Base-by-base conservation (phyloP, 176 grass and related monocot genomes). In the Carex myosuroides region DNA sequence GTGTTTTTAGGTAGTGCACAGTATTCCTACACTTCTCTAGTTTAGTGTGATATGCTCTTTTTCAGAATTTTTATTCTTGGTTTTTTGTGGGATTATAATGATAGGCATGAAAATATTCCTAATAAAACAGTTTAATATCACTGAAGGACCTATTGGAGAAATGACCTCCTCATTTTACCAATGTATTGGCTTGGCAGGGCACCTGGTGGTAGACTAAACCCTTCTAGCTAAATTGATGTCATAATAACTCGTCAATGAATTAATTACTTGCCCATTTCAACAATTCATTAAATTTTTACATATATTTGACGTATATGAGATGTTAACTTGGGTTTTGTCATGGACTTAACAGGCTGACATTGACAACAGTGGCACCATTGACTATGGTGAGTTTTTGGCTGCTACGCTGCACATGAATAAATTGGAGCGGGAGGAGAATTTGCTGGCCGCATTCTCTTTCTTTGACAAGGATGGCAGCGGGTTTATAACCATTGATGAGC, bases 331-430 rank as follows among this genome's bases (percentile, higher is more conserved):
- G 26, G 33, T 79, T 80, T 67, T 80, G 20, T 59, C 41, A 81
- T 55, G 80, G 82, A 77, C 72, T 56, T 84, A 83, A 70, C 85
- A 95, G 93, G 93, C 93, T 69, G 93, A 95, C 85, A 95, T 95
- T 58, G 93, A 95, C 84, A 92, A 92, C 83, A 94, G 68, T 22
- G 92, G 95, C 84, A 92, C 90, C 24, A 94, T 97, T 0, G 94
- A 97, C 37, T 97, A 97, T 88, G 92, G 92, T 85, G 94, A 97
- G 82, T 97, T 97, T 81, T 84, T 97, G 42, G 90, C 94, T 29
- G 94, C 94, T 66, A 97, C 94, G 32, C 78, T 97, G 84, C 92
- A 97, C 84, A 88, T 97, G 94, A 97, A 94, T 86, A 97, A 94
- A 89, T 85, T 97, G 67, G 94, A 97, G 85, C 90, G 92, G 60